Evolutionary conservation across 495 filamentous ascomycete genomes (phyloP).

Genomic region (Penicillium crystallinum): DNA sequence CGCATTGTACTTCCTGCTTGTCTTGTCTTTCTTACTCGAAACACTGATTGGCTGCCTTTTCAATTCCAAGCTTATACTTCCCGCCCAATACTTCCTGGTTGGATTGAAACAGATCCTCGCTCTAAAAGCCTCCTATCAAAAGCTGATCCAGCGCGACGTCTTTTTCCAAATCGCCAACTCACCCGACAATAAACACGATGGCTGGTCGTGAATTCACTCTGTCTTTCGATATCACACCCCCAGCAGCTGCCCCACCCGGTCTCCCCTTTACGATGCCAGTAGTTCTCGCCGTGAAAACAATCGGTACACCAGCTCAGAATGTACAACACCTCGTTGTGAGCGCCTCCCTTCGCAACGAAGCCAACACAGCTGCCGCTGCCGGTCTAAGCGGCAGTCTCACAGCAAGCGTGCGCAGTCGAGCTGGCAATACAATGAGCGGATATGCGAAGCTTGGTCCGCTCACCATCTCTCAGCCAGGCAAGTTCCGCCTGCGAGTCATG

Average conservation of each 20-base stretch:
- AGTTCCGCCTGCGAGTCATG: constrained; percentile 36
- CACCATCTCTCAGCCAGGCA: constrained; percentile 29
- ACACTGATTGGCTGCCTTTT: background rate
- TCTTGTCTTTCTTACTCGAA: background rate
- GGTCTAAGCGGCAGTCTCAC: constrained; percentile 31
- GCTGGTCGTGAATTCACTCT: constrained; percentile 32
- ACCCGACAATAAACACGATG: constrained; percentile 17
- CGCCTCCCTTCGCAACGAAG: constrained; percentile 30
- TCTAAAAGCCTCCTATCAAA: background rate
- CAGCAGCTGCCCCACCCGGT: constrained; percentile 24
- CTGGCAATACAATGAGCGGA: constrained; percentile 32
- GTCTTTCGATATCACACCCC: constrained; percentile 32
- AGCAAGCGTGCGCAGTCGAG: constrained; percentile 33
- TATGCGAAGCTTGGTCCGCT: constrained; percentile 33
- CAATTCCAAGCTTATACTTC: constrained; percentile 8
- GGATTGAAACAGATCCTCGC: constrained; percentile 5
- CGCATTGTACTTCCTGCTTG: background rate
- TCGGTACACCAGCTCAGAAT: constrained; percentile 23
- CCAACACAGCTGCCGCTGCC: constrained; percentile 18
- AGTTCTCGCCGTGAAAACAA: constrained; percentile 30
- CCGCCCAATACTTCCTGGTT: background rate
- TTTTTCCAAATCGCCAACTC: background rate
- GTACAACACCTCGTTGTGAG: constrained; percentile 32
- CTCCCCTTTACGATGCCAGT: constrained; percentile 34
- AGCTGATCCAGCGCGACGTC: background rate